phyloP scores from a whole-genome alignment of 2,329 filamentous ascomycete genomes.

The Botryotinia convoluta region DNA sequence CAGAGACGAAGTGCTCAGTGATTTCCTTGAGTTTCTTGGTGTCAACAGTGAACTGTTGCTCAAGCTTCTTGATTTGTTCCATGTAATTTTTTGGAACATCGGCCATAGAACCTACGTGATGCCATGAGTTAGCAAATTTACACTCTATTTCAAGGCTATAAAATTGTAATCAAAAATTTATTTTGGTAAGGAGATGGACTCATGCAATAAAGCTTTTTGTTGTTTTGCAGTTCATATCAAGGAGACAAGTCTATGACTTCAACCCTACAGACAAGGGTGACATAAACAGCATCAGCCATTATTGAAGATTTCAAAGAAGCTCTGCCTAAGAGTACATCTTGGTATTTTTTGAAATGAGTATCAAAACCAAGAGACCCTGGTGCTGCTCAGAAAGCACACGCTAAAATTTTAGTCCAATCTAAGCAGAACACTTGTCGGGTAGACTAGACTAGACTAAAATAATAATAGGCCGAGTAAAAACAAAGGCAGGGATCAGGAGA shows the following conservation, averaged over 20 bases:
- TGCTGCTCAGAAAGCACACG: neutral
- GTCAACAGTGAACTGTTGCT: slow-evolving; percentile 79
- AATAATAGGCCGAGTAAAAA: neutral
- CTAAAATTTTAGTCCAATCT: slow-evolving; percentile 3
- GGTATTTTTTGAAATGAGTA: neutral
- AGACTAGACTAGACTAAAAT: neutral
- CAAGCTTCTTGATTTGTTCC: slow-evolving; percentile 76
- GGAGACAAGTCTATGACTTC: neutral
- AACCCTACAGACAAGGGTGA: no score
- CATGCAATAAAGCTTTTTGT: neutral
- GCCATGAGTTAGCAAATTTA: slow-evolving; percentile 25
- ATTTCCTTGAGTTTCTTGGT: slow-evolving; percentile 82
- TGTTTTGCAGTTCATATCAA: neutral
- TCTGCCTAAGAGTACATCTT: neutral
- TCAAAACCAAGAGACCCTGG: neutral
- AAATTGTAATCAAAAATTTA: neutral
- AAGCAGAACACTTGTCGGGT: neutral
- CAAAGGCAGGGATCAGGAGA: neutral
- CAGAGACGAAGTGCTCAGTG: slow-evolving; percentile 81
- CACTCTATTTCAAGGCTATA: neutral
- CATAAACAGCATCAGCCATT: neutral
- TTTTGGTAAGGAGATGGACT: neutral
- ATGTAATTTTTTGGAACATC: slow-evolving; percentile 85
- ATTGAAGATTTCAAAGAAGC: neutral
- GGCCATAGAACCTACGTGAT: slow-evolving; percentile 72